Evolutionary conservation across 1,139 yeast species (phyloP).

Genomic region (Arxiozyma bovina): DNA sequence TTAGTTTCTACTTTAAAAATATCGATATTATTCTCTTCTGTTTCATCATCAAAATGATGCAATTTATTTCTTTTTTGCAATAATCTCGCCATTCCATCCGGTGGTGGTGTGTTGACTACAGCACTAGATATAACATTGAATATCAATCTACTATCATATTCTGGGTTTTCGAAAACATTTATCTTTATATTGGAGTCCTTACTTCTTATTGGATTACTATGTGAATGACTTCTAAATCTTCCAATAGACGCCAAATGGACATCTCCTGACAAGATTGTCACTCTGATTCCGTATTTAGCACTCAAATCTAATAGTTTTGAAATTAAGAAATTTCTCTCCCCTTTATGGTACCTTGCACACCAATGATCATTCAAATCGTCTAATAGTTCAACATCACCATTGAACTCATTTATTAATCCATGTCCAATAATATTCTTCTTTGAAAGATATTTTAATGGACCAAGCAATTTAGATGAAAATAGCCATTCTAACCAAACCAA

Average conservation of each 20-base stretch:
- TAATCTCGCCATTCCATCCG: slow-evolving; percentile 70
- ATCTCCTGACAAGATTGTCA: slow-evolving; percentile 85
- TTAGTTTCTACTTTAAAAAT: slow-evolving; percentile 57
- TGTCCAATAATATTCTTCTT: slow-evolving; percentile 55
- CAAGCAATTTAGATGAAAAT: slow-evolving; percentile 51
- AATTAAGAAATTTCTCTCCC: slow-evolving; percentile 61
- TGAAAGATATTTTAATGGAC: slow-evolving; percentile 62
- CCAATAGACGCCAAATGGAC: slow-evolving; percentile 86
- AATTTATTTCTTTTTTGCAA: slow-evolving; percentile 55
- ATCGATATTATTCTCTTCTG: slow-evolving; percentile 76
- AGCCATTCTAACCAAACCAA: slow-evolving; percentile 80
- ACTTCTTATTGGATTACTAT: slow-evolving; percentile 14
- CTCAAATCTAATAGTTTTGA: slow-evolving; percentile 54
- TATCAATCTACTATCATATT: slow-evolving; percentile 65
- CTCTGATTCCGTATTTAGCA: slow-evolving; percentile 52
- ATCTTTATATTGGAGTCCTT: slow-evolving; percentile 22
- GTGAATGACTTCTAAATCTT: slow-evolving; percentile 55
- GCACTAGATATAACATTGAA: slow-evolving; percentile 84
- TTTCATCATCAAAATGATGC: slow-evolving; percentile 54
- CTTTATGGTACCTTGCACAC: slow-evolving; percentile 81
- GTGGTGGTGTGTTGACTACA: slow-evolving; percentile 87
- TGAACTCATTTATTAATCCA: slow-evolving; percentile 80
- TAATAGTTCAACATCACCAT: slow-evolving; percentile 79
- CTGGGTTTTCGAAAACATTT: slow-evolving; percentile 43
- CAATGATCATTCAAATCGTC: slow-evolving; percentile 95